Base-by-base conservation (phyloP, 1,139 yeast species). In the Diutina catenulata region DNA sequence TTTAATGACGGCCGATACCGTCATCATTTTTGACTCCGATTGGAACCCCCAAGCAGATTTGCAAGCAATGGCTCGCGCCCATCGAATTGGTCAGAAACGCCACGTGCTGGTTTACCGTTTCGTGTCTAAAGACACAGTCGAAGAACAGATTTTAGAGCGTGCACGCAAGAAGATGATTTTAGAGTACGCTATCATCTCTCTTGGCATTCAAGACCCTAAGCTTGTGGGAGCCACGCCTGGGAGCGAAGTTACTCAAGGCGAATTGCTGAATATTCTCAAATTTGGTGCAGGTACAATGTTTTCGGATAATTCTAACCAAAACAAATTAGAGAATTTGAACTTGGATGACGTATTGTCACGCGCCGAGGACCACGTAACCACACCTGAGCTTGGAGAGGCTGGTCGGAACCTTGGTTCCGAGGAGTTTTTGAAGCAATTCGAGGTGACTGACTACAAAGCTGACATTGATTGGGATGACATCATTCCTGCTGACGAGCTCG, bases 21-120 rank as follows among this genome's bases (percentile, higher is more conserved):
- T 91, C 26, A 84, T 91, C 48, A 87, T 91, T 33, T 91, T 91
- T 60, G 99, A 91, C 60, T 83, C 95, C 10, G 99, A 91, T 63
- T 91, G 99, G 99, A 91, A 91, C 53, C 49, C 49, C 2, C 48
- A 45, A 20, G 97, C 97, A 1, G 98, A 88, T 69, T 64, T 88
- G 48, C 97, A 91, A 60, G 98, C 98, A 4, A 93, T 93, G 99
- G 99, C 98, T 0, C 78, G 99, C 61, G 99, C 98, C 3, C 99
- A 91, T 61, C 79, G 99, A 67, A 91, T 91, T 53, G 99, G 99
- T 13, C 99, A 91, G 57, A 91, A 91, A 58, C 87, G 84, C 50
- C 98, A 91, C 59, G 99, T 91, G 36, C 84, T 87, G 74, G 97
- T 91, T 16, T 93, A 93, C 56, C 70, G 99, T 53, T 84, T 93